Evolutionary conservation across 169 alveolate genomes (phyloP), one percentile per base, ranked within the genome.

Genomic region (Neospora caninum): DNA sequence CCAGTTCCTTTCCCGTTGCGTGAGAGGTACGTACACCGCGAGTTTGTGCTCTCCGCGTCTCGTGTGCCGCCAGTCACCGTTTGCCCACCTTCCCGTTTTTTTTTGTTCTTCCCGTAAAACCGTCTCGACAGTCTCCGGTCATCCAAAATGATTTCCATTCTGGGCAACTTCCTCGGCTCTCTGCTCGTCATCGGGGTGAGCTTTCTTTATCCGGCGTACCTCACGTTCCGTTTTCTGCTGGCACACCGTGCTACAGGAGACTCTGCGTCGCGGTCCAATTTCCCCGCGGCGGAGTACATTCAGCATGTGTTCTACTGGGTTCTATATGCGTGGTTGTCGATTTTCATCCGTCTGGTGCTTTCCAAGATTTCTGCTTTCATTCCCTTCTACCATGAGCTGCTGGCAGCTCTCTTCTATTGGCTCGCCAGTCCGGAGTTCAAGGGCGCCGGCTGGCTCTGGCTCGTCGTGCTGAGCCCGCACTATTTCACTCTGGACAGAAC

Each of bases 391-490:
- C 86, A 93, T 70, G 95, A 93, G 70, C 64, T 93, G 43, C 89
- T 53, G 43, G 89, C 93, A 31, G 91, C 80, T 80, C 95, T 93
- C 36, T 93, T 93, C 93, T 93, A 93, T 91, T 93, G 95, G 95
- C 95, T 93, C 78, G 95, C 95, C 42, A 84, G 93, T 73, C 95
- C 95, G 42, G 89, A 88, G 39, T 93, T 93, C 80, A 93, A 93
- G 67, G 95, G 95, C 34, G 95, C 95, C 10, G 95, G 95, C 39
- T 93, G 95, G 95, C 82, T 93, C n/a, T 93, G 95, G 95, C 86
- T 93, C 42, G 67, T 69, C 42, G 91, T 73, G 22, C 45, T 93
- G 43, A 70, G 83, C 84, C 95, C 95, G 41, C 83, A 91, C 91
- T 93, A 87, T 69, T 88, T 39, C 38, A 53, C 31, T 20, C 93